Conservation (phyloP, 2,329 filamentous ascomycete genomes). For the Diatrype stigma region DNA sequence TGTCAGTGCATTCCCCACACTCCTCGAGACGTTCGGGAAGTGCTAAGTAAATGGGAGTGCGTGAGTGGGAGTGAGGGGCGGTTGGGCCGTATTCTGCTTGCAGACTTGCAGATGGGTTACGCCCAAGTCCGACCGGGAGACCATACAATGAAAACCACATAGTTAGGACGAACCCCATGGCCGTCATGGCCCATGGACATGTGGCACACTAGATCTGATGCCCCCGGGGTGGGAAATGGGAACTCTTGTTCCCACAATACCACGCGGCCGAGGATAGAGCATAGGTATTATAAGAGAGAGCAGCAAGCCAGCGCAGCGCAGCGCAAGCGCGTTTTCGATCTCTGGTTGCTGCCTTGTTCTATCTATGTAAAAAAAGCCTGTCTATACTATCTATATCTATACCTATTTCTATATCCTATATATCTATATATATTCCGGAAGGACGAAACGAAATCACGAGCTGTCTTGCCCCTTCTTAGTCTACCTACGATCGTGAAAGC, state of each 20-base stretch:
- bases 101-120: background rate
- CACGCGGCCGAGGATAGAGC: background rate
- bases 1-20: conserved; percentile 1
- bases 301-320: too few species aligned
- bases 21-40: background rate
- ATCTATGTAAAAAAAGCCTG: background rate
- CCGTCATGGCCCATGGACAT: conserved; percentile 12
- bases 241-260: background rate
- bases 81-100: conserved; percentile 1
- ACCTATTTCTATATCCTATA: too few species aligned
- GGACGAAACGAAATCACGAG: background rate
- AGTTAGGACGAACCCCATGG: conserved; percentile 12
- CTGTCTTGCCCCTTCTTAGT: background rate
- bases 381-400: background rate
- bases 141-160: conserved; percentile 18
- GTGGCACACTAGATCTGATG: conserved; percentile 3
- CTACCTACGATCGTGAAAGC: background rate
- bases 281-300: background rate
- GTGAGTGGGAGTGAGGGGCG: too few species aligned
- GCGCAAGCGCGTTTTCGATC: too few species aligned
- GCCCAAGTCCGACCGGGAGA: conserved; percentile 5
- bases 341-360: too few species aligned
- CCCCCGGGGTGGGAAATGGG: background rate
- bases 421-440: too few species aligned
- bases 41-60: background rate